phyloP scores from a whole-genome alignment of 2,329 filamentous ascomycete genomes.

The Neurospora crassa region DNA sequence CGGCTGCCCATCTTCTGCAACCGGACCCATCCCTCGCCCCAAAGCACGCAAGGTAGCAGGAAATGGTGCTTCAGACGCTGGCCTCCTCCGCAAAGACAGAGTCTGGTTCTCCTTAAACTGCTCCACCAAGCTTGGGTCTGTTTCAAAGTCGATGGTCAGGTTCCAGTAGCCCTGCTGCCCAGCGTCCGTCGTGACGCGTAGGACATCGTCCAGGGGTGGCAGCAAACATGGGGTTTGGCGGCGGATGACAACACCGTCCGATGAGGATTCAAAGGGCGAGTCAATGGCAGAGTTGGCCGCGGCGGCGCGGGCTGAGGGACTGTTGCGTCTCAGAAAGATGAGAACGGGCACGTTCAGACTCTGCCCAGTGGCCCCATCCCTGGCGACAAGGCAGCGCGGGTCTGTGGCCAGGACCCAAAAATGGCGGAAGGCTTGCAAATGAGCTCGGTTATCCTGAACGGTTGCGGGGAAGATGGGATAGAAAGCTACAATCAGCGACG shows the following conservation, averaged over 20 bases:
- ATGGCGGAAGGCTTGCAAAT: slow-evolving; percentile 92
- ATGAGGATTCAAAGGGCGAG: slow-evolving; percentile 12
- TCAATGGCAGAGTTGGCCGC: slow-evolving; percentile 27
- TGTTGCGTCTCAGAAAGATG: slow-evolving; percentile 46
- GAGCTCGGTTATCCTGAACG: slow-evolving; percentile 88
- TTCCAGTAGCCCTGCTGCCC: slow-evolving; percentile 68
- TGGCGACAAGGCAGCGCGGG: slow-evolving; percentile 75
- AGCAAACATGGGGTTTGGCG: slow-evolving; percentile 48
- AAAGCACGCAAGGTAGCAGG: slow-evolving; percentile 65
- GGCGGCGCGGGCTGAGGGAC: slow-evolving; percentile 26
- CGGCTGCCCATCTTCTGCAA: slow-evolving; percentile 21
- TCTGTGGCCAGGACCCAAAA: slow-evolving; percentile 95
- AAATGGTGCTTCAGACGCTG: slow-evolving; percentile 60
- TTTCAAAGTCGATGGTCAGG: slow-evolving; percentile 63
- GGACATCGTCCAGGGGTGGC: slow-evolving; percentile 55
- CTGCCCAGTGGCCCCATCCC: slow-evolving; percentile 75
- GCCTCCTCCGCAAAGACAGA: slow-evolving; percentile 63
- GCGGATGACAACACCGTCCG: slow-evolving; percentile 28
- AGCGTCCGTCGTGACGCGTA: slow-evolving; percentile 48
- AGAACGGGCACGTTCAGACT: slow-evolving; percentile 66
- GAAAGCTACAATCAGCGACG: slow-evolving; percentile 78
- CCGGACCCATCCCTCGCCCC: slow-evolving; percentile 29
- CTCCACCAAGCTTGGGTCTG: slow-evolving; percentile 49
- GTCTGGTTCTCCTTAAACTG: slow-evolving; percentile 63
- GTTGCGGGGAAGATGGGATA: slow-evolving; percentile 86